Base-by-base conservation (phyloP, 2,329 filamentous ascomycete species). In the Ophiostoma perfectum region DNA sequence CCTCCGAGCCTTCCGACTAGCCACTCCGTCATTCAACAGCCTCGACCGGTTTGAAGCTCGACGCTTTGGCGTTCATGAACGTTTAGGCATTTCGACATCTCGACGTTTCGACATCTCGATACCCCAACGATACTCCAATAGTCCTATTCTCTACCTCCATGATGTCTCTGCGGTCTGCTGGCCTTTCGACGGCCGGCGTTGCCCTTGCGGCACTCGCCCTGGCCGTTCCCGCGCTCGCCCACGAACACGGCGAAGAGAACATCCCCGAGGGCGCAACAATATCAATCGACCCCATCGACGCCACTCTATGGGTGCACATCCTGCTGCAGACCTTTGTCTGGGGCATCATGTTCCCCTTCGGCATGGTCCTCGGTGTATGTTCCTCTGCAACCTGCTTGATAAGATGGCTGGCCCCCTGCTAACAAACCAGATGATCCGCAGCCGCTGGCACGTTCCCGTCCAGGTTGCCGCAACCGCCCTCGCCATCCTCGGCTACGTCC, bases 291-390 rank as follows among this genome's bases (percentile, higher is more conserved):
- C 91, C 91, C 1, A 84, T 73, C 64, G 95, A 98, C 78, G 84
- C 88, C 58, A 92, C 88, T 74, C 79, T 99, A 86, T 99, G 95
- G 95, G 84, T 90, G 73, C 95, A 99, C 79, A 98, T 99, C 75
- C 84, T 97, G 70, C 79, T 96, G 63, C 93, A 97, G 83, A 90
- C 88, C 77, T 76, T 95, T 69, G 88, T 93, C 69, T 98, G 96
- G 82, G 95, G 95, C 71, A 83, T 99, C 73, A 86, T 98, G 70
- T 98, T 97, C 75, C 95, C 95, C 11, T 84, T 92, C 16, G 95
- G 95, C 74, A 98, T 99, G 94, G 93, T 98, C 58, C 82, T 97
- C 18, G 94, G 94, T 70, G 91, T 95, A 86, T 74, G 89, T 65
- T 38, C 39, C 39, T 5, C 52, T 39, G 36, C 42, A 49, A 3